Evolutionary conservation across 2,329 filamentous ascomycete species (phyloP).

Genomic region (Diaporthe amygdali): DNA sequence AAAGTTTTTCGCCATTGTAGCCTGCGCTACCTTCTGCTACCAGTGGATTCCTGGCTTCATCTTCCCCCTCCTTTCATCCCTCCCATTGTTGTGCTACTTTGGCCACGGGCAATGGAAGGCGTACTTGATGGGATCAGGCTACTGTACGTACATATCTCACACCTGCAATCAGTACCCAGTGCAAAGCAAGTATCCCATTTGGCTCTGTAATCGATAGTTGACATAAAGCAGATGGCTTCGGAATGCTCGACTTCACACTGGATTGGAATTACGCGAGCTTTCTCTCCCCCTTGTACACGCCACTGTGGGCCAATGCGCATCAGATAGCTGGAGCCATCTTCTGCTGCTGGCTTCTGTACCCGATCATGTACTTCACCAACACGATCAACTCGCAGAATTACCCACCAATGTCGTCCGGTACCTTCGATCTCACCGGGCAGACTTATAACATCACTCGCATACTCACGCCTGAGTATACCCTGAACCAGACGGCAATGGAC

Average conservation of each 20-base stretch:
- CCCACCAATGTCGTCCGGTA: conserved; percentile 32
- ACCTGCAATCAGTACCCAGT: neutral
- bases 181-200: neutral
- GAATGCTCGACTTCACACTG: conserved; percentile 35
- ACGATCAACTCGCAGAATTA: conserved; percentile 27
- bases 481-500: conserved; percentile 34
- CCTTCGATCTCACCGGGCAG: conserved; percentile 31
- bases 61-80: conserved; percentile 33
- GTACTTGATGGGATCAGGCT: conserved; percentile 35
- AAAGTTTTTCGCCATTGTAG: conserved; percentile 34
- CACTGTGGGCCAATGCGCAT: conserved; percentile 29
- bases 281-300: conserved; percentile 30
- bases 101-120: conserved; percentile 37
- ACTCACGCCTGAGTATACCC: conserved; percentile 32
- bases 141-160: conserved; percentile 19
- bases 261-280: conserved; percentile 36
- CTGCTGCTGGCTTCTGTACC: conserved; percentile 30
- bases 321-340: conserved; percentile 27
- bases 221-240: conserved; percentile 31
- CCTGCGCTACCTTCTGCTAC: conserved; percentile 33
- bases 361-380: conserved; percentile 32
- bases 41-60: conserved; percentile 39
- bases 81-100: conserved; percentile 37
- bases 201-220: neutral
- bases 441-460: conserved; percentile 35